Percentiles rank a stretch among this genome's conserved stretches.
These are phyloP conservation scores for Acer yangbiense DNA, from an alignment of 345 rosid genomes.

Conservation along the genomic window DNA sequence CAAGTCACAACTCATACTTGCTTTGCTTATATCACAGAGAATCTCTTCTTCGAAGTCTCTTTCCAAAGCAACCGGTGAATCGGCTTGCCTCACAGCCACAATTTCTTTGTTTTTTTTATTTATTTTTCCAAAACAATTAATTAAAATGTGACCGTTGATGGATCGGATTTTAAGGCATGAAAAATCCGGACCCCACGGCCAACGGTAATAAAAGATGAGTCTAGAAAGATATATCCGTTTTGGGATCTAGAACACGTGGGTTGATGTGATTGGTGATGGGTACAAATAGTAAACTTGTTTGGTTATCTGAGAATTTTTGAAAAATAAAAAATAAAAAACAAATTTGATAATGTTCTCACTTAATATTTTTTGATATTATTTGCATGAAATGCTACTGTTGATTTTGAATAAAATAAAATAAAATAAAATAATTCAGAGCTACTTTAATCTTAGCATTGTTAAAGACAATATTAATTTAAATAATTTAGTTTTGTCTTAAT, in stretches of 20 bases:
- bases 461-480: no score
- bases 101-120: no score
- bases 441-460: no score
- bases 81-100: background rate
- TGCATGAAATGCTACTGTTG: no score
- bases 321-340: no score
- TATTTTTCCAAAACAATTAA: no score
- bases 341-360: no score
- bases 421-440: no score
- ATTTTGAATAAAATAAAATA: no score
- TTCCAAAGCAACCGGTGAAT: background rate
- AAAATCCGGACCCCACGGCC: background rate
- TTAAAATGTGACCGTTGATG: slow-evolving; percentile 18
- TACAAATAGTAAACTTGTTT: background rate
- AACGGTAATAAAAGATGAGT: slow-evolving; percentile 15
- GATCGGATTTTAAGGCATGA: background rate
- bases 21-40: background rate
- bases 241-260: background rate
- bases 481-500: no score
- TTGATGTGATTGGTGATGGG: background rate
- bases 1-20: background rate
- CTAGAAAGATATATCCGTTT: slow-evolving; percentile 13
- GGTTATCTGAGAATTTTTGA: no score
- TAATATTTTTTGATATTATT: no score
- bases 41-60: background rate